Percentiles rank a stretch among this genome's conserved stretches.
Conservation (phyloP, 441 rosid species). For the Erysimum cheiri region DNA sequence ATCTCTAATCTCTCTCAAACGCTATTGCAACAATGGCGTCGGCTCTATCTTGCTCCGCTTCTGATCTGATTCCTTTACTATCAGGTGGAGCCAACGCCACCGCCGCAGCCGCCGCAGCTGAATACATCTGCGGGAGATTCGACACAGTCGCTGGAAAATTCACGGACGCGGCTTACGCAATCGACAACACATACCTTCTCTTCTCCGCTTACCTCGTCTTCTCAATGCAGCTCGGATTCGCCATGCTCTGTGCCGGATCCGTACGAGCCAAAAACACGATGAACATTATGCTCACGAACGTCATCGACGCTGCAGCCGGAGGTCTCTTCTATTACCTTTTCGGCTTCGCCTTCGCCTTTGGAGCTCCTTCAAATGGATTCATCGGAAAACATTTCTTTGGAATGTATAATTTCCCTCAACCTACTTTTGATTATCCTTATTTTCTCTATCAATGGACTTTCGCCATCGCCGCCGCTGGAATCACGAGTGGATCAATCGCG, state of each 20-base stretch:
- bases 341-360: conserved; percentile 45
- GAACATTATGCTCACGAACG: conserved; percentile 48
- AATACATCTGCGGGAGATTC: conserved; percentile 42
- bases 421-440: conserved; percentile 39
- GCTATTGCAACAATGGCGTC: conserved; percentile 24
- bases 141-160: conserved; percentile 37
- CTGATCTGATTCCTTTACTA: conserved; percentile 37
- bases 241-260: conserved; percentile 49
- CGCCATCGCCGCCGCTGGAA: conserved; percentile 60
- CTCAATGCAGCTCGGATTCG: conserved; percentile 48
- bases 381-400: conserved; percentile 45
- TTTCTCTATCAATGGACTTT: conserved; percentile 61
- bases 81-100: conserved; percentile 38
- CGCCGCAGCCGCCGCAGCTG: conserved; percentile 42
- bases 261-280: conserved; percentile 46
- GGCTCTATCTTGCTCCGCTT: conserved; percentile 37
- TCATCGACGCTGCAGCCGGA: conserved; percentile 47
- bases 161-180: conserved; percentile 40
- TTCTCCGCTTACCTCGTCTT: conserved; percentile 48
- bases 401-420: conserved; percentile 36
- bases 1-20: background rate
- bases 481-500: conserved; percentile 47
- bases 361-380: conserved; percentile 45
- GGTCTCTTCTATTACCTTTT: conserved; percentile 45
- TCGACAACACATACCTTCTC: conserved; percentile 47